Evolutionary conservation across 495 filamentous ascomycete genomes (phyloP).

Genomic region (Podospora conica): DNA sequence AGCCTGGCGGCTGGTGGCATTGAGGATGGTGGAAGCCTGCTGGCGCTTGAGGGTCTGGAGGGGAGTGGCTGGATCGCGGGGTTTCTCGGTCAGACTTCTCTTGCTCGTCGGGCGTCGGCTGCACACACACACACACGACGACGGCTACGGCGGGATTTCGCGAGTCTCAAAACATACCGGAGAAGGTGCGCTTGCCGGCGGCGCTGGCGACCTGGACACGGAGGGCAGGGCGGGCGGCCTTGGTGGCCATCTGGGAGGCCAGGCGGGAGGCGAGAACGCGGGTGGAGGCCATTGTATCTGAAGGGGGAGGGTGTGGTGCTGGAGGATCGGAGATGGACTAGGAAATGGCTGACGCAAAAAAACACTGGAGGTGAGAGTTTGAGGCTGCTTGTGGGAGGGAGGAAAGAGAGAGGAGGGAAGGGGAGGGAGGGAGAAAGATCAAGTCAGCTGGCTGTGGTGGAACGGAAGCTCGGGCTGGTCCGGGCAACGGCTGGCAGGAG

Average conservation of each 20-base stretch:
- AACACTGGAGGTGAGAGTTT: conserved; percentile 26
- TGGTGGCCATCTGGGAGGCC: conserved; percentile 64
- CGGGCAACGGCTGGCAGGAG: conserved; percentile 30
- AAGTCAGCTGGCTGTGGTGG: conserved; percentile 28
- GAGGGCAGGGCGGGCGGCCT: conserved; percentile 65
- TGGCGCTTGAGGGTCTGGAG: conserved; percentile 63
- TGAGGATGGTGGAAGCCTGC: conserved; percentile 58
- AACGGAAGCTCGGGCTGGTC: conserved; percentile 33
- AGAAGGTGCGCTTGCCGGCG: conserved; percentile 64
- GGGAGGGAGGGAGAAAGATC: conserved; percentile 27
- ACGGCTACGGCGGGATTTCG: conserved; percentile 14
- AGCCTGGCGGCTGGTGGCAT: conserved; percentile 56
- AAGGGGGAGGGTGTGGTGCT: conserved; percentile 32
- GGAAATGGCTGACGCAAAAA: conserved; percentile 29
- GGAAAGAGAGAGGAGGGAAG: conserved; percentile 35
- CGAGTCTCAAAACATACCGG: conserved; percentile 38
- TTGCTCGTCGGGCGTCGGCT: conserved; percentile 5
- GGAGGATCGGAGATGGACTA: conserved; percentile 28
- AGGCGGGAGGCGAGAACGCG: conserved; percentile 63
- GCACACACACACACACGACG: background rate
- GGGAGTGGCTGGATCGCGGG: conserved; percentile 32
- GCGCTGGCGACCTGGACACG: conserved; percentile 53
- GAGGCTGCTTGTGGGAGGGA: conserved; percentile 36
- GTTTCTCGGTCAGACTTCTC: conserved; percentile 1
- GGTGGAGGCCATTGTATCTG: conserved; percentile 65